Conservation (phyloP, 371 early-diverging fungal species). For the Circinella umbellata region DNA sequence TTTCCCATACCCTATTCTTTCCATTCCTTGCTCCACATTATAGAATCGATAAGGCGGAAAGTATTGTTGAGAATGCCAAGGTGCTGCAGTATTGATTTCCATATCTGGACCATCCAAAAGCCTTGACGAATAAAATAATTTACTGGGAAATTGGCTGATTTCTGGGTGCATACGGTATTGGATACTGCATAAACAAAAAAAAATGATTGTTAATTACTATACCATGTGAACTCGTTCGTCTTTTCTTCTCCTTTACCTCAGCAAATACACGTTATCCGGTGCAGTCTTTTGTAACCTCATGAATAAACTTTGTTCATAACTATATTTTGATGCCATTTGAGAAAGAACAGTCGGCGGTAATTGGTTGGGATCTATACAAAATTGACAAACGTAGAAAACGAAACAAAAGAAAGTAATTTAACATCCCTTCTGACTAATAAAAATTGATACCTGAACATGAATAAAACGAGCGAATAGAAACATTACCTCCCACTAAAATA, state of each 20-base stretch:
- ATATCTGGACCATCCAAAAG: slow-evolving; percentile 83
- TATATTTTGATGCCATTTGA: slow-evolving; percentile 66
- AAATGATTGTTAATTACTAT: background rate
- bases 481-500: slow-evolving; percentile 90
- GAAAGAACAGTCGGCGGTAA: slow-evolving; percentile 95
- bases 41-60: slow-evolving; percentile 85
- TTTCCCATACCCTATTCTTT: slow-evolving; percentile 65
- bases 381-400: no score
- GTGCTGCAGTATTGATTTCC: slow-evolving; percentile 60
- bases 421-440: background rate
- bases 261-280: slow-evolving; percentile 70
- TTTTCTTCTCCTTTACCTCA: slow-evolving; percentile 55
- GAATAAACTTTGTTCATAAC: slow-evolving; percentile 93
- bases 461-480: background rate
- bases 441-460: background rate
- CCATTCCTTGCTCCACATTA: slow-evolving; percentile 75
- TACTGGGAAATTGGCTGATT: slow-evolving; percentile 85
- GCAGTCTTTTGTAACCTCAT: slow-evolving; percentile 74
- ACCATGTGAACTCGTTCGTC: no score
- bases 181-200: slow-evolving; percentile 57
- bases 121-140: slow-evolving; percentile 80
- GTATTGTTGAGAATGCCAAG: slow-evolving; percentile 74
- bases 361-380: slow-evolving; percentile 88
- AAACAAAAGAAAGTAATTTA: no score
- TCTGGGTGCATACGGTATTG: slow-evolving; percentile 98